These are phyloP conservation scores for Croton laevigatus DNA, from an alignment of 441 rosid genomes.

Conservation along the genomic window DNA sequence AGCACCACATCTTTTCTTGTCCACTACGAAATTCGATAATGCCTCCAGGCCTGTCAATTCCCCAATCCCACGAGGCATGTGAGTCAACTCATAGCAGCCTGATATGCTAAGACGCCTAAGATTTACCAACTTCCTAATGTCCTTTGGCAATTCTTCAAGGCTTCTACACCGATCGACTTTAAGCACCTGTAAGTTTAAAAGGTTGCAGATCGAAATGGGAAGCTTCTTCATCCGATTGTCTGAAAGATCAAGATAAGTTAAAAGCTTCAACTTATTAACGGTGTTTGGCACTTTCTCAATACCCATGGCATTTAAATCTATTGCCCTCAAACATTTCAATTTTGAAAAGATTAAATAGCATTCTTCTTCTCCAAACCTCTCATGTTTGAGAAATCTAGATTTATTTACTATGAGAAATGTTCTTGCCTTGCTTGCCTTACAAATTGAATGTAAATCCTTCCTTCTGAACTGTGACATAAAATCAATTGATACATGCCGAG, in stretches of 20 bases:
- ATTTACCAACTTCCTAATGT: slow-evolving; percentile 11
- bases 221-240: neutral
- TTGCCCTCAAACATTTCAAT: slow-evolving; percentile 10
- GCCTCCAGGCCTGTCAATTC: slow-evolving; percentile 15
- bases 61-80: slow-evolving; percentile 26
- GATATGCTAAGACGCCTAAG: slow-evolving; percentile 18
- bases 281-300: neutral
- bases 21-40: slow-evolving; percentile 20
- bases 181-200: slow-evolving; percentile 2
- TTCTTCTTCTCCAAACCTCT: neutral
- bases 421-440: neutral
- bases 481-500: neutral
- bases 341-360: neutral
- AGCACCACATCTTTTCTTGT: neutral
- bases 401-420: neutral
- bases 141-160: slow-evolving; percentile 16
- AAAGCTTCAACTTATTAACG: neutral
- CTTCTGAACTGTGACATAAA: too few species aligned
- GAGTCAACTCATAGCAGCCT: neutral
- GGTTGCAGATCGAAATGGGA: neutral
- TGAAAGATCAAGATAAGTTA: slow-evolving; percentile 7
- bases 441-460: neutral
- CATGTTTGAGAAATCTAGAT: too few species aligned
- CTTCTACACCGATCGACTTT: neutral
- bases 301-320: neutral